Evolutionary conservation across 495 filamentous ascomycete genomes (phyloP), one percentile per base, ranked within the genome.

Genomic region (Penicillium pancosmium): DNA sequence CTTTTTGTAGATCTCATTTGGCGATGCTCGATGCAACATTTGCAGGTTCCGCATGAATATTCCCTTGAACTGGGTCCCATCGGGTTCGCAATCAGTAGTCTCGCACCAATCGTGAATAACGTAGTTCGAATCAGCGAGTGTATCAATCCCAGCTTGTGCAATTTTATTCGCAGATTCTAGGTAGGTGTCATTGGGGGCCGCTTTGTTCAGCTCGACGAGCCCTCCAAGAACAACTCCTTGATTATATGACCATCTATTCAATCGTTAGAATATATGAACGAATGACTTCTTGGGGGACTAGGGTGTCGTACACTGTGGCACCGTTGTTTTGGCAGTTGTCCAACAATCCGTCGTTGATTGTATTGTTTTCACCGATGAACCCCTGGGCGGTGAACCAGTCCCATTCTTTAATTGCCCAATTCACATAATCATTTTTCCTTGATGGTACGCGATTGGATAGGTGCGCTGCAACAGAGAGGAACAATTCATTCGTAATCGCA

Each of bases 401-500:
- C 86, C 88, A 91, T 61, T 86, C 72, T 8, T 72, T 68, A 50
- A 72, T 55, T 8, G 88, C 89, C 61, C 81, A 83, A 53, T 76
- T 55, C 6, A 84, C 65, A 68, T 88, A 91, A 23, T 81, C 73
- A 6, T 70, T 57, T 61, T 81, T 84, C 1, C 72, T 74, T 16
- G 61, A 64, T 21, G 73, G 56, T 0, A 85, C 77, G 12, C 89
- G 84, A 67, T 89, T 90, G 31, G 88, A 87, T n/a, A 93, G 83
- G 61, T 86, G 83, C 10, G 90, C 86, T 5, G 86, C 89, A 3
- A 89, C 81, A 18, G 75, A 79, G 21, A 93, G 77, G 67, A 86
- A 92, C 8, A 92, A 80, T 68, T 91, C 89, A 69, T 92, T 93
- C 52, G 85, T 84, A 60, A 92, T 91, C 12, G 90, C 86, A 62